Percentiles rank a stretch among this genome's conserved stretches.
Evolutionary conservation across 2,329 filamentous ascomycete genomes (phyloP).

Genomic region (Seiridium unicorne): DNA sequence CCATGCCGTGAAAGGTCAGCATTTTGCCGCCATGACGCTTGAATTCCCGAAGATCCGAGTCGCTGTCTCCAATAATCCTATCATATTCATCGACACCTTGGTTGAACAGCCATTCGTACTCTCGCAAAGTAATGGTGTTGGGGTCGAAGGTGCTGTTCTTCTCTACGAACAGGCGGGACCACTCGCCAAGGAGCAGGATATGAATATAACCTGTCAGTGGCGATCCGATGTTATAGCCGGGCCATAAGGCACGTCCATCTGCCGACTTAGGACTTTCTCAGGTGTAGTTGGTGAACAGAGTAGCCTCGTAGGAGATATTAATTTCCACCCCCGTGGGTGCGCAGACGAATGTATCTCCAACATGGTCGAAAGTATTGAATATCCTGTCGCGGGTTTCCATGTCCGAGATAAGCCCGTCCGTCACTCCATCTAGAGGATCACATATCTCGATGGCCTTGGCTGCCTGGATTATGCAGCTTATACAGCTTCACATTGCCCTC

Average conservation of each 20-base stretch:
- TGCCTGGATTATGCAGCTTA: constrained; percentile 22
- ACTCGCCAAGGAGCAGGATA: neutral
- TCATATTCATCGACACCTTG: neutral
- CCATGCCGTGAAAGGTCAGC: neutral
- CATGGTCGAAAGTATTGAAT: neutral
- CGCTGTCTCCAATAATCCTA: neutral
- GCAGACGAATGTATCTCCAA: neutral
- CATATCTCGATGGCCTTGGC: neutral
- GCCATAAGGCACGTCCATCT: neutral
- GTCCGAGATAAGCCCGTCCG: neutral
- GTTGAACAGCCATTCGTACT: neutral
- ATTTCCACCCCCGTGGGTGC: neutral
- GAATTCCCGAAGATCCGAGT: constrained; percentile 1
- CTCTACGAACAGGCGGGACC: neutral
- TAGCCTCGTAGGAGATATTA: neutral
- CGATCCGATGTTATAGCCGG: neutral
- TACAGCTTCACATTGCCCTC: constrained; percentile 23
- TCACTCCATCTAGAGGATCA: neutral
- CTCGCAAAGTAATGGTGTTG: neutral
- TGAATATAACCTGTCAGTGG: neutral
- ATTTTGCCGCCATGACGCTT: neutral
- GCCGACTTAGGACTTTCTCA: neutral
- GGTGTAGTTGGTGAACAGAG: neutral
- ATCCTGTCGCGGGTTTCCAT: neutral
- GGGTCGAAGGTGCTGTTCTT: neutral